Evolutionary conservation across 2,329 filamentous ascomycete genomes (phyloP).

Genomic region (Arthroderma sp.): DNA sequence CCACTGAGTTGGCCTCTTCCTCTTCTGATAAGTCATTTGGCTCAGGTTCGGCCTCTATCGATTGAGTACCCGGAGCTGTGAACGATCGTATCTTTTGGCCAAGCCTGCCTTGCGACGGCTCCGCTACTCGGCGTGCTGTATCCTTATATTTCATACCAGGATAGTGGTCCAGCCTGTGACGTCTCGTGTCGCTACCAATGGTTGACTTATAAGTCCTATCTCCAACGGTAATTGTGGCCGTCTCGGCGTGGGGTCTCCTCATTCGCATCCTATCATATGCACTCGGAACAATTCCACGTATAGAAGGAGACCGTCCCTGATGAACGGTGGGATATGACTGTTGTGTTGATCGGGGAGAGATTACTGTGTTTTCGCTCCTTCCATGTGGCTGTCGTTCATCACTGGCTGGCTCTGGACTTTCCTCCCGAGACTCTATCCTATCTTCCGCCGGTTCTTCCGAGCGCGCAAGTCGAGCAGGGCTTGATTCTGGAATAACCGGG

Average conservation of each 20-base stretch:
- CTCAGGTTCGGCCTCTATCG: constrained; percentile 6
- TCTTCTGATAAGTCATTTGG: constrained; percentile 1
- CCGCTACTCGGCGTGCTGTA: not conserved
- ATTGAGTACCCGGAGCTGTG: constrained; percentile 41
- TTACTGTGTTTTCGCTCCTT: not conserved
- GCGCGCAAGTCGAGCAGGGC: not conserved
- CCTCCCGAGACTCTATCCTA: not conserved
- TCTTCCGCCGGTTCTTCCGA: not conserved
- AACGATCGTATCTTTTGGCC: constrained; percentile 38
- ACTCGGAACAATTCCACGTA: constrained; percentile 38
- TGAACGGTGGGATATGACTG: not conserved
- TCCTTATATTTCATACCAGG: not conserved
- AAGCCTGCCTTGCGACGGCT: constrained; percentile 25
- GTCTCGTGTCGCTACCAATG: constrained; percentile 43
- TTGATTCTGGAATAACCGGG: not conserved
- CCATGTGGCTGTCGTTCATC: not conserved
- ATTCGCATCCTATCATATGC: constrained; percentile 53
- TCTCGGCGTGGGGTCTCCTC: constrained; percentile 48
- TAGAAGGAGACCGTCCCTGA: constrained; percentile 5
- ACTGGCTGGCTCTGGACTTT: not conserved
- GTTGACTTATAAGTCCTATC: constrained; percentile 52
- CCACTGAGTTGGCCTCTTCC: constrained; percentile 17
- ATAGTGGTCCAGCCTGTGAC: constrained; percentile 18
- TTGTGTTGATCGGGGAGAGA: not conserved
- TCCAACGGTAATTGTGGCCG: constrained; percentile 64